Base-by-base conservation (phyloP, 371 early-diverging fungal genomes). In the Vittaforma corneae region DNA sequence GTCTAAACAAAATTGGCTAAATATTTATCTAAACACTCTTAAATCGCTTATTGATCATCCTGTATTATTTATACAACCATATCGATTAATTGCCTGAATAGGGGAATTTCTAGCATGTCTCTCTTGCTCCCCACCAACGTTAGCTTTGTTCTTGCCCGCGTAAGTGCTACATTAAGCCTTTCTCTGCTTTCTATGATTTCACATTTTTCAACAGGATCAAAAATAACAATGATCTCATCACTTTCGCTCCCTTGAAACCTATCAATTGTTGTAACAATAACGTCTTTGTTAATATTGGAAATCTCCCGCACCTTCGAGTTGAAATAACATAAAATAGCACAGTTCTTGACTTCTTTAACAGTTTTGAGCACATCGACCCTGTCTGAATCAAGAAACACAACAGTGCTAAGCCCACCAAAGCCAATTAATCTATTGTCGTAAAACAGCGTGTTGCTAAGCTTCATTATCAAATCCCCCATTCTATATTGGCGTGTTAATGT, bases 131-230 rank as follows among this genome's bases (percentile, higher is more conserved):
- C 94, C 66, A 94, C 78, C 2, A 95, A 75, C 34, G 92, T 82
- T n/a, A 97, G 73, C 69, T 92, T 91, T 35, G 71, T 73, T 67
- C 85, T 87, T 0, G 95, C 92, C 40, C 97, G 80, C 1, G 95
- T 97, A 37, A 97, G 80, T 0, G 93, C 95, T 6, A 97, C 97
- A 74, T 97, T 97, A 65, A 97, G 79, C 24, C 97, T 84, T 30
- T 88, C 82, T 88, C 89, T 90, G 70, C 91, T 91, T 61, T 83
- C 80, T 42, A 94, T 74, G 11, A 95, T 76, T 34, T 90, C 88
- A 29, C 93, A 53, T 20, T 61, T 70, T 28, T 63, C 32, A 18
- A 71, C 45, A 29, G 71, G 71, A 54, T 74, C 71, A 65, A 74
- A 71, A 3, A 78, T 46, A 34, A 80, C 60, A 44, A 76, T 52